phyloP scores from a whole-genome alignment of 2,329 filamentous ascomycete genomes.

The Lasiodiplodia gonubiensis region DNA sequence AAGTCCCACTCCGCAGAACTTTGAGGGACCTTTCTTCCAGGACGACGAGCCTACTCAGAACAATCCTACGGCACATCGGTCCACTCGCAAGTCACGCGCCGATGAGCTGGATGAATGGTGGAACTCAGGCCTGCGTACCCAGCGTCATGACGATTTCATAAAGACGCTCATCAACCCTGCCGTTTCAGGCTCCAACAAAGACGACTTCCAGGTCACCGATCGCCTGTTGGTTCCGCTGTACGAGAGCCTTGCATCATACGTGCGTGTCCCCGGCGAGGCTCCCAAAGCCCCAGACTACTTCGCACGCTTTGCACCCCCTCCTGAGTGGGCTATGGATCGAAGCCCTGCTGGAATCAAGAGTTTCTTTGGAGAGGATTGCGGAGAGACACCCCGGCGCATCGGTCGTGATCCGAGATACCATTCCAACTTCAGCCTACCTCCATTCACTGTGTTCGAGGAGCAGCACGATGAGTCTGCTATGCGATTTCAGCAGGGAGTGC shows the following conservation, averaged over 20 bases:
- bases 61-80: conserved; percentile 37
- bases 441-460: conserved; percentile 15
- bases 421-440: not conserved
- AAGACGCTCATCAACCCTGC: conserved; percentile 3
- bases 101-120: conserved; percentile 52
- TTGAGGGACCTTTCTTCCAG: conserved; percentile 46
- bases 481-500: not conserved
- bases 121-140: conserved; percentile 34
- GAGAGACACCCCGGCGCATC: conserved; percentile 20
- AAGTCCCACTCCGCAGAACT: conserved; percentile 42
- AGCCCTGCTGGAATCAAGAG: conserved; percentile 45
- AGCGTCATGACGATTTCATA: conserved; percentile 22
- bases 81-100: conserved; percentile 38
- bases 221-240: conserved; percentile 49
- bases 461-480: not conserved
- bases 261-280: conserved; percentile 21
- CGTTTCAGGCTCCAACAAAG: conserved; percentile 31
- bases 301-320: conserved; percentile 46
- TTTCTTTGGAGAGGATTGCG: conserved; percentile 44
- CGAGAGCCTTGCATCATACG: conserved; percentile 51
- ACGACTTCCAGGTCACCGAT: conserved; percentile 36
- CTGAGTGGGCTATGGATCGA: conserved; percentile 48
- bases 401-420: conserved; percentile 28
- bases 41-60: conserved; percentile 38
- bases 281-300: conserved; percentile 45